Evolutionary conservation across 306 rosid species (phyloP).

Genomic region (Trifolium fragiferum): DNA sequence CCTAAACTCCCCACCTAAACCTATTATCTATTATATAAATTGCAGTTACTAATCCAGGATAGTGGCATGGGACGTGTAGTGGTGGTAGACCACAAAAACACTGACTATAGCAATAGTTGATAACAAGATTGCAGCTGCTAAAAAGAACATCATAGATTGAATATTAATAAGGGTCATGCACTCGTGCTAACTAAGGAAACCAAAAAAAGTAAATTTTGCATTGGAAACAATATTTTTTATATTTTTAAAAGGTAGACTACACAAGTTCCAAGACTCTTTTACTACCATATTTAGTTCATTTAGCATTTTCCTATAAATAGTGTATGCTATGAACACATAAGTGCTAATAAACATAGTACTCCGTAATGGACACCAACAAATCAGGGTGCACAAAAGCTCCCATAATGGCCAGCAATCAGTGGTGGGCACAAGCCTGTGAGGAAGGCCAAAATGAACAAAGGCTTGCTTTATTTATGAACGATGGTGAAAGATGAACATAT

Average conservation of each 20-base stretch:
- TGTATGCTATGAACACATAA: too few relatives aligned
- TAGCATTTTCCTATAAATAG: too few relatives aligned
- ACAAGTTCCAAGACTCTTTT: too few relatives aligned
- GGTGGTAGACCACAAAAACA: not conserved
- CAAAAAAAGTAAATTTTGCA: too few relatives aligned
- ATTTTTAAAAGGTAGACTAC: too few relatives aligned
- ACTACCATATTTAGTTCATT: too few relatives aligned
- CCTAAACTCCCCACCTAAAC: constrained; percentile 1
- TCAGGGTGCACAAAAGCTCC: not conserved
- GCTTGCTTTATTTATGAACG: not conserved
- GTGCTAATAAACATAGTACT: not conserved
- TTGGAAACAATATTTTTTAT: too few relatives aligned
- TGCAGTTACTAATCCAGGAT: not conserved
- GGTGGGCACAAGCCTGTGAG: not conserved
- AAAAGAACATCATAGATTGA: not conserved
- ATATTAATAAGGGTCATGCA: not conserved
- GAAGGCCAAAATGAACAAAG: not conserved
- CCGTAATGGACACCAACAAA: not conserved
- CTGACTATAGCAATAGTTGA: not conserved
- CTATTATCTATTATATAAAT: not conserved
- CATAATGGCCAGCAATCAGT: not conserved
- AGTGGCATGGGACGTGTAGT: not conserved
- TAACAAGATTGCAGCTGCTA: not conserved
- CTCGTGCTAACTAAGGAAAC: too few relatives aligned
- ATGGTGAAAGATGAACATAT: not conserved